phyloP scores from a whole-genome alignment of 768 basidiomycete genomes.

The Tricholoma bakamatsutake region DNA sequence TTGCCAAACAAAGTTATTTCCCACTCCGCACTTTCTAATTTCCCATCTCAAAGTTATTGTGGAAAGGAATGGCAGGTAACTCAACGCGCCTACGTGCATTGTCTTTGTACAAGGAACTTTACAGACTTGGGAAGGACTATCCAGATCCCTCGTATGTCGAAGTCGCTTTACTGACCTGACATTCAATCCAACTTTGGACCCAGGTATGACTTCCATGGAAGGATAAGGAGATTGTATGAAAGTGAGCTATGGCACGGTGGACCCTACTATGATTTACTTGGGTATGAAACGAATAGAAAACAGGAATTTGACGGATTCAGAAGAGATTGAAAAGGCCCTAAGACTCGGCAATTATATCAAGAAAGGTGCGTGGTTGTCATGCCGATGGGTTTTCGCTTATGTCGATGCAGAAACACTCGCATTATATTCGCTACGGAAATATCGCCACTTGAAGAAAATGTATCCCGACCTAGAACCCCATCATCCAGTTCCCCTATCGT shows the following conservation, averaged over 20 bases:
- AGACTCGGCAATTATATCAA: constrained; percentile 79
- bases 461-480: constrained; percentile 39
- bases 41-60: background rate
- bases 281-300: constrained; percentile 45
- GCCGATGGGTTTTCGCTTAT: background rate
- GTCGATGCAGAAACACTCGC: constrained; percentile 66
- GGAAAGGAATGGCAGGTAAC: constrained; percentile 38
- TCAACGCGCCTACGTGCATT: constrained; percentile 58
- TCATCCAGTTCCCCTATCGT: background rate
- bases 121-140: constrained; percentile 75
- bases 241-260: constrained; percentile 38
- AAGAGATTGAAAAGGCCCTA: constrained; percentile 73
- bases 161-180: constrained; percentile 2
- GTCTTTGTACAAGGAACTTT: constrained; percentile 77
- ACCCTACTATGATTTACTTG: background rate
- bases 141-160: constrained; percentile 70
- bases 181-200: constrained; percentile 4
- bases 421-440: constrained; percentile 77
- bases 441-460: constrained; percentile 71
- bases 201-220: constrained; percentile 72
- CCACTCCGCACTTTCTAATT: constrained; percentile 2
- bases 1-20: constrained; percentile 24
- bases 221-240: constrained; percentile 66
- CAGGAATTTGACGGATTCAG: constrained; percentile 52
- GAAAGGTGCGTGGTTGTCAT: constrained; percentile 49